Evolutionary conservation across 495 filamentous ascomycete species (phyloP).

Genomic region (Lentithecium fluviatile): DNA sequence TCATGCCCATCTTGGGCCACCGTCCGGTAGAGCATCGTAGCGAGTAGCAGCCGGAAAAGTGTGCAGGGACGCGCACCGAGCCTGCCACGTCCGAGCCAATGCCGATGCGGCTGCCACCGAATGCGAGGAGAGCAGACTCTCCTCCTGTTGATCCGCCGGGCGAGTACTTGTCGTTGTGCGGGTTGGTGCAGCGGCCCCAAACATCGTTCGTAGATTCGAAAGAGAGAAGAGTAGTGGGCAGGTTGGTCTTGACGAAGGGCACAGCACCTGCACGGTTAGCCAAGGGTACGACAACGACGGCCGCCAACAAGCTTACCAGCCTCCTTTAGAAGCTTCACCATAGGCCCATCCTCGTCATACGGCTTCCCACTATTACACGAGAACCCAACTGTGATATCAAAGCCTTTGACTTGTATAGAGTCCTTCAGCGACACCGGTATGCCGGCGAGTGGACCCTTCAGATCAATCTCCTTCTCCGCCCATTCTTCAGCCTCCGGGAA

Average conservation of each 20-base stretch:
- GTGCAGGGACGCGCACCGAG: slow-evolving; percentile 83
- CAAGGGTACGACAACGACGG: not conserved
- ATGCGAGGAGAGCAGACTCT: slow-evolving; percentile 79
- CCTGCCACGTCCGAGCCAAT: slow-evolving; percentile 95
- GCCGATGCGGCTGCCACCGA: slow-evolving; percentile 85
- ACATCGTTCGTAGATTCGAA: slow-evolving; percentile 93
- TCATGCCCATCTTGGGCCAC: slow-evolving; percentile 84
- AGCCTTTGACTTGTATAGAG: slow-evolving; percentile 78
- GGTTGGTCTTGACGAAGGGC: slow-evolving; percentile 92
- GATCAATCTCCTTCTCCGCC: slow-evolving; percentile 64
- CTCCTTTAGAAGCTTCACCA: slow-evolving; percentile 79
- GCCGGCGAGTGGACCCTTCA: slow-evolving; percentile 81
- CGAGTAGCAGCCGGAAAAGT: slow-evolving; percentile 87
- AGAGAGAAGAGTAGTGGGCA: slow-evolving; percentile 86
- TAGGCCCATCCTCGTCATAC: slow-evolving; percentile 63
- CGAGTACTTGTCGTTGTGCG: slow-evolving; percentile 78
- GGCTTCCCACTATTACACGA: slow-evolving; percentile 69
- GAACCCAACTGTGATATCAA: slow-evolving; percentile 84
- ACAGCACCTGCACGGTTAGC: slow-evolving; percentile 63
- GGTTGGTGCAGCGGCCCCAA: slow-evolving; percentile 77
- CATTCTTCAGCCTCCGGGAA: slow-evolving; percentile 78
- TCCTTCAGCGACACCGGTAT: slow-evolving; percentile 91
- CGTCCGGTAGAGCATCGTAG: slow-evolving; percentile 91
- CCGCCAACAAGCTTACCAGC: slow-evolving; percentile 53
- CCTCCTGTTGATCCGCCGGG: slow-evolving; percentile 92